These are phyloP conservation scores for Fusarium multiceps DNA, from an alignment of 2,329 filamentous ascomycete species.

Conservation along the genomic window DNA sequence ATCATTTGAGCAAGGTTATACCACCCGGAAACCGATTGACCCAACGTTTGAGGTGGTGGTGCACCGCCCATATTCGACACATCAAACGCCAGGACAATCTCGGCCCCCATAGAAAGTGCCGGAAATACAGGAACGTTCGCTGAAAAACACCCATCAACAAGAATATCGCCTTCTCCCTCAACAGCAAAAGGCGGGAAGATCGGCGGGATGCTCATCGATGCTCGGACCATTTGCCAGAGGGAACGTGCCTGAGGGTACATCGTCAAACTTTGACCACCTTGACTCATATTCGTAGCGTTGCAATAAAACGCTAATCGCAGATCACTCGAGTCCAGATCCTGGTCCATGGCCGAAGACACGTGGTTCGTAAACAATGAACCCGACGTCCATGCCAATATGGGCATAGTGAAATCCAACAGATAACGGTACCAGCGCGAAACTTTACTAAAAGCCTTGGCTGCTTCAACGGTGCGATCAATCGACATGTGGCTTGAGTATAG, in stretches of 20 bases:
- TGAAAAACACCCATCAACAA: not conserved
- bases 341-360: not conserved
- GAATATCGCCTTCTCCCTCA: not conserved
- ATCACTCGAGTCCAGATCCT: not conserved
- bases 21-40: not conserved
- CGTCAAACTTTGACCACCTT: not conserved
- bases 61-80: not conserved
- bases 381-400: not conserved
- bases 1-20: not conserved
- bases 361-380: not conserved
- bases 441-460: not conserved
- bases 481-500: not conserved
- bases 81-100: not conserved
- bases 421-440: not conserved
- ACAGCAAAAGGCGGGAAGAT: not conserved
- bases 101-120: not conserved
- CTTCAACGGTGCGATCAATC: not conserved
- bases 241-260: not conserved
- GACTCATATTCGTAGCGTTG: not conserved
- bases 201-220: not conserved
- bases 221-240: not conserved
- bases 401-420: not conserved
- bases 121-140: not conserved
- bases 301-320: not conserved
- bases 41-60: not conserved